phyloP scores from a whole-genome alignment of 192 early-diverging fungal genomes.

The Rhizophlyctis rosea region DNA sequence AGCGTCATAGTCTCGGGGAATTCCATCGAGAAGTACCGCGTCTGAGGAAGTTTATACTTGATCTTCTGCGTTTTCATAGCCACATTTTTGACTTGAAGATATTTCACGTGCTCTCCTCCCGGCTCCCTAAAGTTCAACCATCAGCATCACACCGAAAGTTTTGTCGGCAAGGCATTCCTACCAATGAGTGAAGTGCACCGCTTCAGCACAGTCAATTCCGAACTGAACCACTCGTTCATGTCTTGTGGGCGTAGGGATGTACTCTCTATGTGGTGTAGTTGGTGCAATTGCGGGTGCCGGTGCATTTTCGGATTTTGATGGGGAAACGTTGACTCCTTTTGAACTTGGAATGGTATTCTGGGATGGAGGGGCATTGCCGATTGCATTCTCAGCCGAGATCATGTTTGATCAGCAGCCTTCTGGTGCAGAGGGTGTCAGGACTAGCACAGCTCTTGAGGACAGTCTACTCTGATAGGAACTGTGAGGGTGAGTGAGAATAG shows the following conservation, averaged over 20 bases:
- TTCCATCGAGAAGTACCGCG: constrained; percentile 56
- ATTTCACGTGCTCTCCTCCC: constrained; percentile 54
- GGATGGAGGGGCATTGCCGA: too few relatives aligned
- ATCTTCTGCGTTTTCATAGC: constrained; percentile 65
- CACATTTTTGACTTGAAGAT: constrained; percentile 51
- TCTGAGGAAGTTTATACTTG: constrained; percentile 56
- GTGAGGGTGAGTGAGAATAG: too few relatives aligned
- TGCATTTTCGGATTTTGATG: too few relatives aligned
- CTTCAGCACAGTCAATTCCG: constrained; percentile 53
- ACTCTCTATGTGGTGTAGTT: background rate
- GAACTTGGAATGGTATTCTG: too few relatives aligned
- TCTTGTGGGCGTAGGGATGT: constrained; percentile 35
- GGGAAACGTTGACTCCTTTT: too few relatives aligned
- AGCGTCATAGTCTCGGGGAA: constrained; percentile 58
- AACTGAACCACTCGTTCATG: constrained; percentile 37
- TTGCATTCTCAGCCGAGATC: too few relatives aligned
- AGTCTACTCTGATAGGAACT: too few relatives aligned
- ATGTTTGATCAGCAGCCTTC: too few relatives aligned
- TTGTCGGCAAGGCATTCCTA: constrained; percentile 1
- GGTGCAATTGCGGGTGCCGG: background rate
- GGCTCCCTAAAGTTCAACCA: constrained; percentile 48
- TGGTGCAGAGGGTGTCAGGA: too few relatives aligned
- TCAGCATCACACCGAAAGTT: background rate
- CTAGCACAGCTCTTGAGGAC: too few relatives aligned
- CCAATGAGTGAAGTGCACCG: constrained; percentile 55